These are phyloP conservation scores for Fusarium buharicum DNA, from an alignment of 2,329 filamentous ascomycete genomes.

Conservation along the genomic window DNA sequence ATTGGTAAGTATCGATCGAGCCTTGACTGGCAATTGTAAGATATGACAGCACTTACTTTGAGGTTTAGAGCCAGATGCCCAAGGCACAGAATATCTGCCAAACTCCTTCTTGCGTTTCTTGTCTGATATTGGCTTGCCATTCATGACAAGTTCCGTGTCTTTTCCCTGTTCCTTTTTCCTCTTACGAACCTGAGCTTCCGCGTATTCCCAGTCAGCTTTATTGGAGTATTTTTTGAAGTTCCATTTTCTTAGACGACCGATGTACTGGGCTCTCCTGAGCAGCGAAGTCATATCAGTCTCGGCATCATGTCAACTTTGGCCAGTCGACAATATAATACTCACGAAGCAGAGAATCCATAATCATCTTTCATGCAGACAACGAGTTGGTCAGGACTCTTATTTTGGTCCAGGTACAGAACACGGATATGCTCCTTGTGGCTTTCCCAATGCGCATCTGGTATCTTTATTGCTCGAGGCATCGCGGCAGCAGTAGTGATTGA, in stretches of 20 bases:
- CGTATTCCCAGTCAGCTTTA: background rate
- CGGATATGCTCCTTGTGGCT: background rate
- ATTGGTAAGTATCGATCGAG: background rate
- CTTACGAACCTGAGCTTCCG: background rate
- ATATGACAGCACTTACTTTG: background rate
- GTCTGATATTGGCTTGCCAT: background rate
- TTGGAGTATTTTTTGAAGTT: slow-evolving; percentile 1
- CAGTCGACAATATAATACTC: background rate
- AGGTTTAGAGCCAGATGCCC: background rate
- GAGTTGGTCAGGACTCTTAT: background rate
- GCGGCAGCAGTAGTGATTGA: background rate
- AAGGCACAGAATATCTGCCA: background rate
- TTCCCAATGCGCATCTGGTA: background rate
- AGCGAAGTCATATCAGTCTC: background rate
- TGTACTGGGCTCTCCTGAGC: background rate
- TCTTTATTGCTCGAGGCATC: background rate
- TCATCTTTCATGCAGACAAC: background rate
- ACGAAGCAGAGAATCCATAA: background rate
- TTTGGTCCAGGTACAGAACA: background rate
- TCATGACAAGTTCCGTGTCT: slow-evolving; percentile 1
- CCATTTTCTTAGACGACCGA: slow-evolving; percentile 5
- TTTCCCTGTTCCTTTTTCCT: background rate
- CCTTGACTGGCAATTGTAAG: background rate
- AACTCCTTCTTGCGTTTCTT: slow-evolving; percentile 7
- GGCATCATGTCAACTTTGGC: background rate